phyloP scores from a whole-genome alignment of 2,329 filamentous ascomycete genomes.

The Microsporum audouinii region DNA sequence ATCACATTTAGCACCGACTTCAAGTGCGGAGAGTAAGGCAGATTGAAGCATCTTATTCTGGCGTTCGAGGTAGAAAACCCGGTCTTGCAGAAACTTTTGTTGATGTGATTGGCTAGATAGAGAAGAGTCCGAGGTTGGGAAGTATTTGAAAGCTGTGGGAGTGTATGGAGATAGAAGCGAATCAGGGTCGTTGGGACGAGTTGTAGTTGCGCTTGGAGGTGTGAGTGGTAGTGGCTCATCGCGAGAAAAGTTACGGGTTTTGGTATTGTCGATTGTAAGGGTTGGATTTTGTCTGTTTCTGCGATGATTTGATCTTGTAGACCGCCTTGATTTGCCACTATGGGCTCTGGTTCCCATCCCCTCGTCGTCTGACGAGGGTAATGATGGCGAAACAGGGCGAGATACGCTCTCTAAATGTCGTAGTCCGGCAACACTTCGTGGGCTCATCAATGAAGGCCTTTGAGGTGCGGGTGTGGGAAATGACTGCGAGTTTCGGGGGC shows the following conservation, averaged over 20 bases:
- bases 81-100: conserved; percentile 25
- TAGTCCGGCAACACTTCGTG: conserved; percentile 2
- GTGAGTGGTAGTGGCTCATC: neutral
- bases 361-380: conserved; percentile 34
- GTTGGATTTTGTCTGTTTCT: neutral
- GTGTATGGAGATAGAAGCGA: conserved; percentile 5
- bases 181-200: neutral
- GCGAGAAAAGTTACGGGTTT: neutral
- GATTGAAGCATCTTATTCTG: conserved; percentile 35
- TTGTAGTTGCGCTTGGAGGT: neutral
- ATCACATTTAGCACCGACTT: conserved; percentile 23
- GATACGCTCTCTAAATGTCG: conserved; percentile 4
- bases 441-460: conserved; percentile 2
- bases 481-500: neutral
- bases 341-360: conserved; percentile 16
- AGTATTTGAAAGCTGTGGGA: neutral
- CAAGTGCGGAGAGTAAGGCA: conserved; percentile 31
- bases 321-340: conserved; percentile 1
- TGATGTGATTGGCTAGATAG: neutral
- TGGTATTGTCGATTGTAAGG: neutral
- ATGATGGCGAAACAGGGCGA: conserved; percentile 23
- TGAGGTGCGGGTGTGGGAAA: neutral
- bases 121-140: neutral
- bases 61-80: conserved; percentile 30
- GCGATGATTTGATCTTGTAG: neutral